Percentiles rank a stretch among this genome's conserved stretches.
These are phyloP conservation scores for Sextonia rubra DNA, from an alignment of 164 flowering plant genomes.

Conservation along the genomic window DNA sequence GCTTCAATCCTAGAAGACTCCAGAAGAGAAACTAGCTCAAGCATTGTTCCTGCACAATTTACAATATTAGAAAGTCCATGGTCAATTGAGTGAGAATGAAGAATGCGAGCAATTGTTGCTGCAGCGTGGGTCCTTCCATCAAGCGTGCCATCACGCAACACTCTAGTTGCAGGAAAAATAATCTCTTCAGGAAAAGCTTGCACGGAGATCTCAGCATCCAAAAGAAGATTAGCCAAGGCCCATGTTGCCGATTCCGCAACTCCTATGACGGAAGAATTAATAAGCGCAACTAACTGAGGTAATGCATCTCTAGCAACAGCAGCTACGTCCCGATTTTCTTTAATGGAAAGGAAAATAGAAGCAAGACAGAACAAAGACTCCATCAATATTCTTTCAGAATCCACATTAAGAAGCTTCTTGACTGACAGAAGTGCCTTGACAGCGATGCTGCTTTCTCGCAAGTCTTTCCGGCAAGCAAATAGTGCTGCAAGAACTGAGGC, in stretches of 20 bases:
- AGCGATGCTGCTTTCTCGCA: constrained; percentile 80
- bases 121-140: constrained; percentile 88
- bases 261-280: constrained; percentile 63
- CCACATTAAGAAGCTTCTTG: constrained; percentile 61
- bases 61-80: constrained; percentile 56
- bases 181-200: constrained; percentile 71
- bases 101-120: constrained; percentile 87
- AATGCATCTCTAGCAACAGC: constrained; percentile 67
- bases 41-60: constrained; percentile 81
- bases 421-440: constrained; percentile 59
- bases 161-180: constrained; percentile 77
- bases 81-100: constrained; percentile 52
- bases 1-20: constrained; percentile 52
- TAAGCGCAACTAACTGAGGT: constrained; percentile 58
- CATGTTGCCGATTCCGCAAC: constrained; percentile 86
- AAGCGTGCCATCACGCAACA: constrained; percentile 67
- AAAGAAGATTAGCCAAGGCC: constrained; percentile 88
- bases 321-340: constrained; percentile 72
- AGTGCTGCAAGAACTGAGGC: constrained; percentile 83
- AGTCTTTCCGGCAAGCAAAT: constrained; percentile 69
- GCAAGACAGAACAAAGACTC: constrained; percentile 79
- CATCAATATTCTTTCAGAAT: constrained; percentile 57
- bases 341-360: constrained; percentile 82
- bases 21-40: constrained; percentile 78
- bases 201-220: constrained; percentile 68